phyloP scores from a whole-genome alignment of 129 eudicot species.

The Oenanthe sinensis region DNA sequence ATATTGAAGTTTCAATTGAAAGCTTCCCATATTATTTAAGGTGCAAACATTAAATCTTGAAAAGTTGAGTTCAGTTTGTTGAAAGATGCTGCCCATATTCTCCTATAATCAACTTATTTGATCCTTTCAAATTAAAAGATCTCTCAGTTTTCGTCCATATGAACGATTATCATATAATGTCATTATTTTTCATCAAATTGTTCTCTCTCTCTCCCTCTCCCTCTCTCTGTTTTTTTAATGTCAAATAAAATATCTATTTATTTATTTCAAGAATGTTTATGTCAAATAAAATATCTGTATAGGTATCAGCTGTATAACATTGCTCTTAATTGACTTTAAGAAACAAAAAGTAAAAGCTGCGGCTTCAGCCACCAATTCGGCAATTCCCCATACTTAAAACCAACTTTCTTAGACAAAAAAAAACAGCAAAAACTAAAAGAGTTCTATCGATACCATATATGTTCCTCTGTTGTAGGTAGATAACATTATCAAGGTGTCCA shows the following conservation, averaged over 20 bases:
- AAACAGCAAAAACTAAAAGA: not conserved
- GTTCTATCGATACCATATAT: not conserved
- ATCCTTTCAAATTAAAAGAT: not conserved
- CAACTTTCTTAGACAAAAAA: not conserved
- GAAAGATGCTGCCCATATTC: not conserved
- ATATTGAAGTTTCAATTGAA: conserved; percentile 68
- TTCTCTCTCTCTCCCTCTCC: not conserved
- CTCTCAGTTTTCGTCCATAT: not conserved
- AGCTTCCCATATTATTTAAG: conserved; percentile 79
- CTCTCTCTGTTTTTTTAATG: not conserved
- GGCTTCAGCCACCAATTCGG: not conserved
- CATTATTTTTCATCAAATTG: not conserved
- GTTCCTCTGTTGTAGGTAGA: not conserved
- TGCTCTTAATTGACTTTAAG: not conserved
- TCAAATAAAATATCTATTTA: not conserved
- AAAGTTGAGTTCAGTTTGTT: not conserved
- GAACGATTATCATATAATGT: not conserved
- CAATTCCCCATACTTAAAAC: not conserved
- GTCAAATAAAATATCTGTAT: not conserved
- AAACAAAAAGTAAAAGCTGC: not conserved
- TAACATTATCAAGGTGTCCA: not conserved
- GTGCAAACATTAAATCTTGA: conserved; percentile 20
- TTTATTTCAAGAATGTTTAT: not conserved
- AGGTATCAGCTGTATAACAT: not conserved
- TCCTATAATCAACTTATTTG: not conserved